Evolutionary conservation across 2,329 filamentous ascomycete genomes (phyloP).

Genomic region (Penicillium vulpinum): DNA sequence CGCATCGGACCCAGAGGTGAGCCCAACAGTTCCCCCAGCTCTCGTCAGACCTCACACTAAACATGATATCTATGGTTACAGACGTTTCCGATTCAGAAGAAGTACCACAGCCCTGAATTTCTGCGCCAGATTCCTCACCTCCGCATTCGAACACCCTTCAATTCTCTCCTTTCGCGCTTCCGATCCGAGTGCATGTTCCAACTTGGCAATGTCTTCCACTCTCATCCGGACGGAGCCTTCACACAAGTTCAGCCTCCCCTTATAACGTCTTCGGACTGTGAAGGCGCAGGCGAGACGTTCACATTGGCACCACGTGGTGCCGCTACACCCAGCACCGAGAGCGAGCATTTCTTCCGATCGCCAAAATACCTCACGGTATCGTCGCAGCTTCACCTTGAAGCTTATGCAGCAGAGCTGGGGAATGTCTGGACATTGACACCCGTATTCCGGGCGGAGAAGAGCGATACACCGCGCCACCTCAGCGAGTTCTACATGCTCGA

Average conservation of each 20-base stretch:
- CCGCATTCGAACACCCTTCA: conserved; percentile 75
- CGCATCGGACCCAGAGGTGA: conserved; percentile 74
- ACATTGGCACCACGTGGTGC: conserved; percentile 57
- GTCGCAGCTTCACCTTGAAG: conserved; percentile 89
- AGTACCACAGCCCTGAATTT: conserved; percentile 88
- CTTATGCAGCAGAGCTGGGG: conserved; percentile 80
- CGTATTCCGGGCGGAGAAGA: conserved; percentile 89
- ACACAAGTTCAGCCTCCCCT: conserved; percentile 82
- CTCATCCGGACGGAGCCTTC: conserved; percentile 59
- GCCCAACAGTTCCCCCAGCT: conserved; percentile 30
- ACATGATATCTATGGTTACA: conserved; percentile 40
- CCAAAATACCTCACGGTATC: conserved; percentile 97
- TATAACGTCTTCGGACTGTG: conserved; percentile 95
- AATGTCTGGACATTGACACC: conserved; percentile 94
- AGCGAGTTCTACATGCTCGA: conserved; percentile 99
- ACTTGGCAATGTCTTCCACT: conserved; percentile 72
- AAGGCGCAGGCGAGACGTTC: conserved; percentile 94
- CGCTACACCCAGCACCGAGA: conserved; percentile 32
- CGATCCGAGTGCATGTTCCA: conserved; percentile 76
- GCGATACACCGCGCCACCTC: conserved; percentile 88
- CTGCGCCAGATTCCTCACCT: conserved; percentile 86
- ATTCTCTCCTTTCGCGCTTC: conserved; percentile 76
- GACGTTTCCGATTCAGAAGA: conserved; percentile 93
- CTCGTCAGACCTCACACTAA: conserved; percentile 8
- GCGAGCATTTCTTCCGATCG: conserved; percentile 71